Evolutionary conservation across 768 basidiomycete species (phyloP), one percentile per base, ranked within the genome.

Genomic region (Phaeotremella fagi): DNA sequence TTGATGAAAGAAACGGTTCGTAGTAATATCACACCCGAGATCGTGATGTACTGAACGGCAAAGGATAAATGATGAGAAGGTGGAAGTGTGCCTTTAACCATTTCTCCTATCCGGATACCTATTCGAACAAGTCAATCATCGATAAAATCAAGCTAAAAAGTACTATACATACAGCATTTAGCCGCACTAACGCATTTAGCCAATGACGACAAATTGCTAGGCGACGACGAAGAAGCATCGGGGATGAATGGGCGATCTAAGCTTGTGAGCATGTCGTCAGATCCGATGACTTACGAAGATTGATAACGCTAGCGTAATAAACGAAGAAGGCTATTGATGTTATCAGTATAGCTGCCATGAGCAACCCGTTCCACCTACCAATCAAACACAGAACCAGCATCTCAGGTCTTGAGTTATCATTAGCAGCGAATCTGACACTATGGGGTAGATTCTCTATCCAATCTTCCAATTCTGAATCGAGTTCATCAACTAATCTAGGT

Each of bases 171-270:
- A 24, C 54, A 55, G 5, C 54, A 47, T 55, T 49, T 27, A 22
- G 54, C 54, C 3, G 54, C 54, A 22, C 41, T 42, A 36, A 55
- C 35, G 23, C 54, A 55, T 41, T 55, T 55, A 28, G 33, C 22
- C 24, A 55, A 25, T 4, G 54, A 49, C 18, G 31, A 41, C 5
- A 45, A 42, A 23, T 38, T 49, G 22, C 48, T 25, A 16, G n/a
- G 12, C 18, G 25, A 35, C 3, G 25, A 38, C 25, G 48, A 25
- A n/a, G 48, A 41, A 9, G 22, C n/a, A 18, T 55, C 54, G 4
- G 54, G 54, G 22, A 55, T 55, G 27, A 55, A 50, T 16, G 54
- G 54, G 9, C 54, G 54, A 33, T 55, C 54, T 55, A 27, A 25
- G 22, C 24, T 14, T 2, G 12, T 4, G 7, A 6, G 3, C 9